Conservation (phyloP, 345 rosid genomes). For the Arabis hirsuta region DNA sequence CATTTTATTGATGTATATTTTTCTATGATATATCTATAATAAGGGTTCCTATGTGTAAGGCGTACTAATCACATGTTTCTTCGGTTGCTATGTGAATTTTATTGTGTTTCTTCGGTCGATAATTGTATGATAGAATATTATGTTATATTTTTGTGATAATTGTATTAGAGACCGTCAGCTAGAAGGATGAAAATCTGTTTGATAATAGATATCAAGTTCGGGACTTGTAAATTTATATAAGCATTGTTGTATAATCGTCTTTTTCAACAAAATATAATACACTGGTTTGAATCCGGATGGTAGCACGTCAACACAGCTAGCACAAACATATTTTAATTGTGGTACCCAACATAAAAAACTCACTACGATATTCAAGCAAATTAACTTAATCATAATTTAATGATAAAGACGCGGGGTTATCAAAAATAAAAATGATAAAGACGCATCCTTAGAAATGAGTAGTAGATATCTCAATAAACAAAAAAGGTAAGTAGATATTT, state of each 20-base stretch:
- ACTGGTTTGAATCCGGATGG: too few relatives aligned
- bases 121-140: not conserved
- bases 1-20: not conserved
- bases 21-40: not conserved
- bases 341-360: not conserved
- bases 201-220: not conserved
- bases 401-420: too few relatives aligned
- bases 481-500: not conserved
- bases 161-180: not conserved
- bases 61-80: slow-evolving; percentile 25
- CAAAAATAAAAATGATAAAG: not conserved
- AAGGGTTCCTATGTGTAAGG: slow-evolving; percentile 5
- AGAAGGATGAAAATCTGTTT: not conserved
- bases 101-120: not conserved
- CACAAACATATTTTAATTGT: not conserved
- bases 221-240: not conserved
- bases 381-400: too few relatives aligned
- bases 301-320: too few relatives aligned
- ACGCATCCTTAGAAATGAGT: not conserved
- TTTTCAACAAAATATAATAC: not conserved
- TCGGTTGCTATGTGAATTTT: slow-evolving; percentile 11
- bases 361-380: not conserved
- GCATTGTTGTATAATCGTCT: not conserved
- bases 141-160: too few relatives aligned
- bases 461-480: not conserved